Base-by-base conservation (phyloP, 2,329 filamentous ascomycete species). In the Dactylellina parvicollis region DNA sequence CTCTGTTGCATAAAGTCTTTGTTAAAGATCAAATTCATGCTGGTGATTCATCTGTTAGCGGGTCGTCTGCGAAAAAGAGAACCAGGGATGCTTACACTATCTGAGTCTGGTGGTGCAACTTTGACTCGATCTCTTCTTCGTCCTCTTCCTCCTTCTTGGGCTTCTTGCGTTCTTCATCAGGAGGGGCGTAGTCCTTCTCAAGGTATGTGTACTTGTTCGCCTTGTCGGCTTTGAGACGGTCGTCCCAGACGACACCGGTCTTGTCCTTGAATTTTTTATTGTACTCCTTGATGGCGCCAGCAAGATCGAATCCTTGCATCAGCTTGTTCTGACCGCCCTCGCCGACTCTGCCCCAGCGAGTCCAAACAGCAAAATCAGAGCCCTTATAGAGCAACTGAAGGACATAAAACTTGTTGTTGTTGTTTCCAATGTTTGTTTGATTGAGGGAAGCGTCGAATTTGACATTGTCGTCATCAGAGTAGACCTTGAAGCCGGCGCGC, bases 21-120 rank as follows among this genome's bases (percentile, higher is more conserved):
- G 79, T 96, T 93, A 84, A 96, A 96, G 72, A 96, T 96, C 75
- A 96, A 86, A 71, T 88, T 82, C 84, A 96, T 89, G 18, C 96
- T 82, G 7, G 3, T 56, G 9, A 14, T 26, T 24, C 26, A 26
- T n/a, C n/a, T n/a, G n/a, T n/a, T n/a, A n/a, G 26, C 9, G 3
- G 3, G 24, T 34, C 16, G 8, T 32, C 4, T 52, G 4, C 26
- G 28, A 9, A 20, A 7, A 8, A 18, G 38, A n/a, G 28, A n/a
- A 10, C 14, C 30, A 12, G 12, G 22, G 14, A 18, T 1, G 26
- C 40, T 1, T 56, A 56, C 52, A 64, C 34, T 28, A 87, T 82
- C 78, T 92, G 88, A 2, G 92, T 83, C 0, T 87, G 83, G 10
- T 81, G 79, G 0, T 84, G 80, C 1, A 94, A 83, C 2, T 84